These are phyloP conservation scores for Marvania coccoides DNA, from an alignment of 139 green algal species.

Conservation along the genomic window DNA sequence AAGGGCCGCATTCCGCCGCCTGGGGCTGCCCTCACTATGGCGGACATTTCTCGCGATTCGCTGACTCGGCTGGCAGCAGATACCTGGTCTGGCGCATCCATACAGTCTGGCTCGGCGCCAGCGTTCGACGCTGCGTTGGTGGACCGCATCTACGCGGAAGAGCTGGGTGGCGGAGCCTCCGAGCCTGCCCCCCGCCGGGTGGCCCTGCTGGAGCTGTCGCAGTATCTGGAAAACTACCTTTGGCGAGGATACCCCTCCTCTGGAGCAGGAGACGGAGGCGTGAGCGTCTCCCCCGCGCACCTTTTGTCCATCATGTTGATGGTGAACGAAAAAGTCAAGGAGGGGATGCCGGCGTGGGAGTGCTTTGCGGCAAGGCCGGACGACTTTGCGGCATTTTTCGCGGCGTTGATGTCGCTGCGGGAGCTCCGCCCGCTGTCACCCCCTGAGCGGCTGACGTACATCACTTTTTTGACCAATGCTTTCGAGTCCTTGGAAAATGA, in stretches of 20 bases:
- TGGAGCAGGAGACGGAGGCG: background rate
- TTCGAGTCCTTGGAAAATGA: constrained; percentile 86
- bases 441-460: constrained; percentile 69
- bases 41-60: constrained; percentile 19
- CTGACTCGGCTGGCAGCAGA: constrained; percentile 35
- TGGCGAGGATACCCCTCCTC: constrained; percentile 75
- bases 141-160: constrained; percentile 45
- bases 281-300: constrained; percentile 42
- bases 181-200: constrained; percentile 9
- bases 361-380: constrained; percentile 57
- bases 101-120: constrained; percentile 3
- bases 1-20: background rate
- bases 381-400: constrained; percentile 67
- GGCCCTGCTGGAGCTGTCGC: constrained; percentile 77
- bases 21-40: constrained; percentile 10
- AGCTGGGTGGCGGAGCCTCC: constrained; percentile 33
- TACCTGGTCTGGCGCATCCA: constrained; percentile 39
- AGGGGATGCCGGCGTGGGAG: constrained; percentile 73
- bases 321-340: constrained; percentile 92
- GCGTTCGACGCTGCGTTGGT: constrained; percentile 59
- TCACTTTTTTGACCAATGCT: constrained; percentile 80
- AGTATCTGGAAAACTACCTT: constrained; percentile 95
- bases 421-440: constrained; percentile 18
- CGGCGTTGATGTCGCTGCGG: constrained; percentile 48
- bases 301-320: constrained; percentile 85